A percentile compares a stretch with the other conserved stretches of the same genome.
phyloP scores from a whole-genome alignment of 1,284 basidiomycete species.

The Ganoderma leucocontextum region DNA sequence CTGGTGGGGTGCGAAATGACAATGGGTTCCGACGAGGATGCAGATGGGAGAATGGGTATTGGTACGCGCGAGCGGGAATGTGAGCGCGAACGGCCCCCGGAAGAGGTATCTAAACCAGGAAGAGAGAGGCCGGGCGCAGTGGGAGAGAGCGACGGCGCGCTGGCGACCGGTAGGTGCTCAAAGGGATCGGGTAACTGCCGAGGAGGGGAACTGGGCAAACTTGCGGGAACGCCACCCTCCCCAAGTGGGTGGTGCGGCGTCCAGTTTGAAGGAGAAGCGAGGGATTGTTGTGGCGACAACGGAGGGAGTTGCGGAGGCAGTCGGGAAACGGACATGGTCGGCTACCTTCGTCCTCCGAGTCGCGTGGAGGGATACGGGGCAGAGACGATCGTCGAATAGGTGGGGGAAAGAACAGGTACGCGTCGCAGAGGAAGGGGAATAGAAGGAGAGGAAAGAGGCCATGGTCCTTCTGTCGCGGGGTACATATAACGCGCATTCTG shows the following conservation, averaged over 20 bases:
- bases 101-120: conserved; percentile 7
- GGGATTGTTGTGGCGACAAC: conserved; percentile 25
- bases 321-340: conserved; percentile 17
- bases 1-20: conserved; percentile 23
- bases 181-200: conserved; percentile 13
- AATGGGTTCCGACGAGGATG: conserved; percentile 27
- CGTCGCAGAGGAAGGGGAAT: neutral
- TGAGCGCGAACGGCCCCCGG: conserved; percentile 15
- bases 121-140: conserved; percentile 5
- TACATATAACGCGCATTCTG: conserved; percentile 23
- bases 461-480: conserved; percentile 3
- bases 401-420: neutral
- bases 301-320: conserved; percentile 24
- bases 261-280: conserved; percentile 17
- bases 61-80: conserved; percentile 26
- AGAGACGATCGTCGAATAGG: neutral
- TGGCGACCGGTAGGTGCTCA: conserved; percentile 12
- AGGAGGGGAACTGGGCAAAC: conserved; percentile 17
- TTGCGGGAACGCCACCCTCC: conserved; percentile 1
- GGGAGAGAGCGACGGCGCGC: conserved; percentile 1
- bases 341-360: neutral
- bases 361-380: neutral
- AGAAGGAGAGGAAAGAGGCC: neutral
- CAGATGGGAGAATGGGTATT: conserved; percentile 23
- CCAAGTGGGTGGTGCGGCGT: conserved; percentile 27